phyloP scores from a whole-genome alignment of 768 basidiomycete species.

The Boletus fagicola region DNA sequence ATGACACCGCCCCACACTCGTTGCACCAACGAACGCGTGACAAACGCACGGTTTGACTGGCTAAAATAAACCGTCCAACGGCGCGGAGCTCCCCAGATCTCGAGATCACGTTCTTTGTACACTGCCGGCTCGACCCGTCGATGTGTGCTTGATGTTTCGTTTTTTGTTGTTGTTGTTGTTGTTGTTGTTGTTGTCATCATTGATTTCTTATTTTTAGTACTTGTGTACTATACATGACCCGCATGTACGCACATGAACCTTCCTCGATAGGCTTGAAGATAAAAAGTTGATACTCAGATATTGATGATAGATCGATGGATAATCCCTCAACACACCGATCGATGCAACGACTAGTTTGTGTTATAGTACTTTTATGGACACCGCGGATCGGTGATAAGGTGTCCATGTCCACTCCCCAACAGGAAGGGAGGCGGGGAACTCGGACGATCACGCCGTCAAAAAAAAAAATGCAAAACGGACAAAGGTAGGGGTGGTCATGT shows the following conservation, averaged over 20 bases:
- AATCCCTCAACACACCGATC: neutral
- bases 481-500: no score
- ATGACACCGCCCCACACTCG: neutral
- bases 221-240: no score
- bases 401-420: neutral
- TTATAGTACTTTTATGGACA: neutral
- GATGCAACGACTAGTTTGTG: no score
- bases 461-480: neutral
- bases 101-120: neutral
- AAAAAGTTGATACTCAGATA: neutral
- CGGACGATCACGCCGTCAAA: neutral
- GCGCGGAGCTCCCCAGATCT: neutral
- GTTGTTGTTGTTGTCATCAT: no score
- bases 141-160: neutral
- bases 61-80: neutral
- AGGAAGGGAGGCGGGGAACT: neutral
- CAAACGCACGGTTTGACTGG: neutral
- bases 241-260: neutral
- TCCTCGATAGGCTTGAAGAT: neutral
- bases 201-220: neutral
- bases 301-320: neutral
- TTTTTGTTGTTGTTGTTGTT: neutral
- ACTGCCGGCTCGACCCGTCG: neutral
- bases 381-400: neutral
- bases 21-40: neutral